Evolutionary conservation across 2,329 filamentous ascomycete genomes (phyloP), one percentile per base, ranked within the genome.

Genomic region (Colletotrichum euphorbiae): DNA sequence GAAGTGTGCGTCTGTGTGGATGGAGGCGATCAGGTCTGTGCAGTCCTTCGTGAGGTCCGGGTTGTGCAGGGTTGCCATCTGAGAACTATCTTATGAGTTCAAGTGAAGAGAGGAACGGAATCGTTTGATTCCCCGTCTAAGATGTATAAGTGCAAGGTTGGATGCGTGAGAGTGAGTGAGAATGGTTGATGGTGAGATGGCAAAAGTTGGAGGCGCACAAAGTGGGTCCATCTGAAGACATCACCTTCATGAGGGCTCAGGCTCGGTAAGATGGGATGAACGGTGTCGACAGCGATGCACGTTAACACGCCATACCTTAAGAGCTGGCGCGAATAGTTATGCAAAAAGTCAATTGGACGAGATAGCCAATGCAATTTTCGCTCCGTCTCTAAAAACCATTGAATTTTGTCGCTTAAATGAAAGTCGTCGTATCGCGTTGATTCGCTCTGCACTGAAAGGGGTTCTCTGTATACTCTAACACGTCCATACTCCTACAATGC

Each of bases 401-500:
- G 1, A 3, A 38, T 38, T 28, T 28, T 8, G 28, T 28, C 28
- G 28, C 7, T 28, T 28, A 8, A 28, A 38, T 3, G 9, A 8
- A 52, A 31, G 11, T 12, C 33, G n/a, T 69, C 55, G 38, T 66
- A 55, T 60, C 40, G 61, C 62, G 62, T 69, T 60, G 52, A 48
- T 55, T 66, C 62, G 66, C 54, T 64, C 50, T 65, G 60, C 65
- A 54, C 51, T 65, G 62, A 69, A 60, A 45, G 40, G 51, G 52
- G 52, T 21, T 40, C 42, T 68, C 24, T 68, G 45, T 69, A 57
- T 69, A 67, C 56, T 69, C 58, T 80, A 87, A 74, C 92, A 95
- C 64, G 90, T 92, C 96, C 96, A 99, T 57, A 97, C 91, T 43
- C 94, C 96, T 33, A 99, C 90, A 61, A 92, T 87, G 62, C 96